Base-by-base conservation (phyloP, 73 alveolate genomes). In the Tetrahymena thermophila region DNA sequence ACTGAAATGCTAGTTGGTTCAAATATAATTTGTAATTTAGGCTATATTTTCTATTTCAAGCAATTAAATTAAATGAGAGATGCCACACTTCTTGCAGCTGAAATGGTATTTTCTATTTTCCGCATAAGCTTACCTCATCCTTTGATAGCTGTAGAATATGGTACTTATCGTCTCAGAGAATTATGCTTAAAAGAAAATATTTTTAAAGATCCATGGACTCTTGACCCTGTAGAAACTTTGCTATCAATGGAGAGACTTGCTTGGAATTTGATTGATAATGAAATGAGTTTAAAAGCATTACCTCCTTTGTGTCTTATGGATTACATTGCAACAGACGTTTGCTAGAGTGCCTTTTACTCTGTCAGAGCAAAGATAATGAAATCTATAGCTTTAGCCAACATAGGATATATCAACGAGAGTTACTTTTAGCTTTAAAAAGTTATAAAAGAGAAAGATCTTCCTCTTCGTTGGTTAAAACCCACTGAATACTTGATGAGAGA, bases 281-380 rank as follows among this genome's bases (percentile, higher is more conserved):
- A 97, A 94, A 96, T 98, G 85, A 96, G 93, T 93, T 99, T 98
- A 96, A 98, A 98, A 94, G 98, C 99, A 17, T 89, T 99, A 55
- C 99, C 99, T 10, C 97, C 98, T 94, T 96, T 98, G n/a, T 96
- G 98, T 55, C 94, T 99, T 28, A 98, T 99, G 97, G 99, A 98
- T 93, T 98, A 98, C 94, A 95, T 98, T 85, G 98, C 94, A 99
- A 99, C 94, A 94, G 98, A 56, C 94, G 98, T 84, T 96, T 98
- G 94, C 97, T 98, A 58, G 98, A 97, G 89, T 25, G 89, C 89
- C 23, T 98, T 98, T 93, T 96, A 97, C 95, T 97, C 99, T 85
- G 97, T 98, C 19, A 97, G 98, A 94, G 97, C 99, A 31, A 96
- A 99, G 93, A 94, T 97, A 13, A 85, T 98, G 93, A 98, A 98